Evolutionary conservation across 2,329 filamentous ascomycete species (phyloP).

Genomic region (Akanthomyces dipterigenus): DNA sequence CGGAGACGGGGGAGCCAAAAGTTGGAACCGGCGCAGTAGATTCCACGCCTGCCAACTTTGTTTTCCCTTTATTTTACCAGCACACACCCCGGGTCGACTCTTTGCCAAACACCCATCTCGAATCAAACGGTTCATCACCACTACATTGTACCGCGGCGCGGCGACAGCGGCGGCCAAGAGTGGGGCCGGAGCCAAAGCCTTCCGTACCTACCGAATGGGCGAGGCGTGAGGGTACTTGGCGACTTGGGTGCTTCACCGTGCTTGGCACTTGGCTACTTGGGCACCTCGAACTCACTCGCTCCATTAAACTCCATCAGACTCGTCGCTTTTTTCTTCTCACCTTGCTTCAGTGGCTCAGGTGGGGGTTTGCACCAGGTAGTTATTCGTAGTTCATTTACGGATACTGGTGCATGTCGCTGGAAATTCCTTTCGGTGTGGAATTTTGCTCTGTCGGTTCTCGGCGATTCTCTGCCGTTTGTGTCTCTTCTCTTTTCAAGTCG

Average conservation of each 20-base stretch:
- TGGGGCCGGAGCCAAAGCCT: slow-evolving; percentile 2
- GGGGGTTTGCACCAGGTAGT: not conserved
- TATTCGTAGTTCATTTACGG: too few species aligned
- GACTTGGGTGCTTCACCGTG: too few species aligned
- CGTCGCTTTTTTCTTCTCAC: not conserved
- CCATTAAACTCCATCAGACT: not conserved
- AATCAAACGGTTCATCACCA: not conserved
- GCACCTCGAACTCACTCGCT: too few species aligned
- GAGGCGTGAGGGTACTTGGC: not conserved
- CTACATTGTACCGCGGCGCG: not conserved
- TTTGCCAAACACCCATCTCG: not conserved
- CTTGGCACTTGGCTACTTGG: too few species aligned
- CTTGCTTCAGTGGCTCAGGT: not conserved
- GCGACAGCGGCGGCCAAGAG: slow-evolving; percentile 5
- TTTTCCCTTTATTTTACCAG: not conserved
- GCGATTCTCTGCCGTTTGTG: not conserved
- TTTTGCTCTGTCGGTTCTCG: not conserved
- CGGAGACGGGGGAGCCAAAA: not conserved
- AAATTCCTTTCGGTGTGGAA: not conserved
- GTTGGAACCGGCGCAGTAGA: too few species aligned
- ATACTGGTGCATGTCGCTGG: not conserved
- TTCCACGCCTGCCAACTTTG: not conserved
- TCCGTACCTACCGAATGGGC: slow-evolving; percentile 3
- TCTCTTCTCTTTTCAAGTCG: not conserved
- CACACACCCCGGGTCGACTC: not conserved